A percentile compares a stretch with the other conserved stretches of the same genome.
Evolutionary conservation across 805 yeast species (phyloP).

Genomic region (Metschnikowia colocasiae): DNA sequence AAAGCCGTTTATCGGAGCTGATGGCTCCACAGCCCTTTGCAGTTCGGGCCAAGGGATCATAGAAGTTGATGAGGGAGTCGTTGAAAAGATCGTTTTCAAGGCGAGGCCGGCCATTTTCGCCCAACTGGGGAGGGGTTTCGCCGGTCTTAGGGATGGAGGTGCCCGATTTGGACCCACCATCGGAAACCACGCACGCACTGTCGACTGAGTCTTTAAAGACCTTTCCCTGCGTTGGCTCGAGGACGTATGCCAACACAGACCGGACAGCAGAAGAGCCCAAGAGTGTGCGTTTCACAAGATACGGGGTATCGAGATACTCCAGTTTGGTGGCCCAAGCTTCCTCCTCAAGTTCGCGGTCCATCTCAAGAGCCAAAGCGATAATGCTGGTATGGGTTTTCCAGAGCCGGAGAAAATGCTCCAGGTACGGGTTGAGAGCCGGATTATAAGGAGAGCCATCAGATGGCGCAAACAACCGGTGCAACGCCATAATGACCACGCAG

Average conservation of each 20-base stretch:
- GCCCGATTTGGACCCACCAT: background rate
- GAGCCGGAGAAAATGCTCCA: conserved; percentile 50
- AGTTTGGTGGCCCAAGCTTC: conserved; percentile 25
- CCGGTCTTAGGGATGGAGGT: background rate
- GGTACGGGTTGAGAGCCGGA: conserved; percentile 57
- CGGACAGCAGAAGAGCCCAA: conserved; percentile 65
- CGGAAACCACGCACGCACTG: conserved; percentile 1
- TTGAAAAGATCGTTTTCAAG: conserved; percentile 53
- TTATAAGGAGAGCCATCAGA: conserved; percentile 28
- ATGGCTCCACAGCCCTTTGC: conserved; percentile 55
- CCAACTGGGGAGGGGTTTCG: background rate
- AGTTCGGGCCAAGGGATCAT: conserved; percentile 65
- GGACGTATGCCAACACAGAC: conserved; percentile 54
- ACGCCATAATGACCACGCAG: conserved; percentile 30
- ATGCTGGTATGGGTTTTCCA: conserved; percentile 68
- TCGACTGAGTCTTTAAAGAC: conserved; percentile 24
- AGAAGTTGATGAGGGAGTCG: conserved; percentile 55
- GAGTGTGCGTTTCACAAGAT: conserved; percentile 32
- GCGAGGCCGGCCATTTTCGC: conserved; percentile 5
- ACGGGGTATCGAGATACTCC: conserved; percentile 29
- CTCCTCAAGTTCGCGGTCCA: conserved; percentile 36
- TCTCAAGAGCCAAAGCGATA: conserved; percentile 56
- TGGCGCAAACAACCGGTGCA: conserved; percentile 31
- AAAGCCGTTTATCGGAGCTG: conserved; percentile 53
- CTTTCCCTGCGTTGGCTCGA: conserved; percentile 38